A percentile compares a stretch with the other conserved stretches of the same genome.
phyloP scores from a whole-genome alignment of 768 basidiomycete genomes.

The Podaxis pistillaris region DNA sequence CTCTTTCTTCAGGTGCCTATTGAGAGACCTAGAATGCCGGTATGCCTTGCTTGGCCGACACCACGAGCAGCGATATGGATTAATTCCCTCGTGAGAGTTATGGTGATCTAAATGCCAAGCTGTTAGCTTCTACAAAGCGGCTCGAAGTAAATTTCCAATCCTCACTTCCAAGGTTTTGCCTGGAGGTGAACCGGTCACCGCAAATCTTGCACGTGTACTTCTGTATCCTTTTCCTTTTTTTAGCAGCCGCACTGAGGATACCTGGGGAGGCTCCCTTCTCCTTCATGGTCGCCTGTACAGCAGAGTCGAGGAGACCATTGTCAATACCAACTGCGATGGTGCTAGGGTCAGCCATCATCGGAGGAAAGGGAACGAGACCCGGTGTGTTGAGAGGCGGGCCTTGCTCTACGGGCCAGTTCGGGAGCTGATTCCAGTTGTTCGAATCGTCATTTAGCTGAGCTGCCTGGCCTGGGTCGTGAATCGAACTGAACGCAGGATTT shows the following conservation, averaged over 20 bases:
- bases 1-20: background rate
- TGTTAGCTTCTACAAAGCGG: too few species aligned
- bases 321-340: too few species aligned
- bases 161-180: conserved; percentile 1
- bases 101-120: background rate
- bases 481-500: too few species aligned
- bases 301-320: too few species aligned
- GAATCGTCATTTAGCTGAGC: too few species aligned
- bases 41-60: background rate
- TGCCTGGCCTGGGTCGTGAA: too few species aligned
- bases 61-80: background rate
- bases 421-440: too few species aligned
- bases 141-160: background rate
- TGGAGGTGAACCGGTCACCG: background rate
- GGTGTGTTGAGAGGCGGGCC: too few species aligned
- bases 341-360: too few species aligned
- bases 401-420: too few species aligned
- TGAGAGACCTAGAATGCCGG: conserved; percentile 1
- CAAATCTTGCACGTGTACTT: background rate
- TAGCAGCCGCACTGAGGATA: background rate
- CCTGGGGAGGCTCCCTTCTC: background rate
- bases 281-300: background rate
- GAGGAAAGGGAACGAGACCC: too few species aligned
- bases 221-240: background rate
- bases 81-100: background rate